Evolutionary conservation across 2,329 filamentous ascomycete species (phyloP), one percentile per base, ranked within the genome.

Genomic region (Cladophialophora carrionii): DNA sequence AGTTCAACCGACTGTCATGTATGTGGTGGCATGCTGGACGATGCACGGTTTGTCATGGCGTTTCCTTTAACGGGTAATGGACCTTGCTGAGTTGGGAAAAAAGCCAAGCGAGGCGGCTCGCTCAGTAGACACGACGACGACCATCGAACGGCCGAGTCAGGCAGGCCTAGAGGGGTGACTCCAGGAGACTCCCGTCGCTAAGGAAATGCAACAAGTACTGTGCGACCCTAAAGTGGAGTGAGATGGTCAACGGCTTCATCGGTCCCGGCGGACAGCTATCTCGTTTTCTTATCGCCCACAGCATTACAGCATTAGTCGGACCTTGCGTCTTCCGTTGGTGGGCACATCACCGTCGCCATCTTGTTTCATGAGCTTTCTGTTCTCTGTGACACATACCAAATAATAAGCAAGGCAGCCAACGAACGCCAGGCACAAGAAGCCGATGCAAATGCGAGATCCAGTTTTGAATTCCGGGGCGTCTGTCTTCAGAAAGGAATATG

Each of bases 381-480:
- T 51, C 48, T 51, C 48, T 9, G 48, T 17, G 12, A 51, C 48
- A 26, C 48, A 51, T 4, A 17, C 48, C 20, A 26, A 12, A 51
- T 17, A 51, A 51, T 51, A 51, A 1, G 48, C 48, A 12, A 51
- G 8, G 48, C 48, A 51, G 20, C 12, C 24, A 14, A 51, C 20
- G 24, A 51, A 51, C 2, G 48, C 48, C 48, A 51, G 24, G 48
- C 48, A 51, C 48, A 51, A n/a, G 48, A 51, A 51, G 20, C 48
- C 48, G 48, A 51, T 51, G 24, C 48, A 51, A 17, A 51, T 51
- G 48, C 48, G 48, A 51, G 20, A 22, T 17, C 48, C 48, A 10
- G 48, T 51, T 4, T 26, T 22, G 8, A 51, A 51, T n/a, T 51
- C 48, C 8, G 48, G 48, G 22, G 48, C 48, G 20, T 51, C 48